Conservation (phyloP, 2,329 filamentous ascomycete genomes). For the Paradendryphiella salina region DNA sequence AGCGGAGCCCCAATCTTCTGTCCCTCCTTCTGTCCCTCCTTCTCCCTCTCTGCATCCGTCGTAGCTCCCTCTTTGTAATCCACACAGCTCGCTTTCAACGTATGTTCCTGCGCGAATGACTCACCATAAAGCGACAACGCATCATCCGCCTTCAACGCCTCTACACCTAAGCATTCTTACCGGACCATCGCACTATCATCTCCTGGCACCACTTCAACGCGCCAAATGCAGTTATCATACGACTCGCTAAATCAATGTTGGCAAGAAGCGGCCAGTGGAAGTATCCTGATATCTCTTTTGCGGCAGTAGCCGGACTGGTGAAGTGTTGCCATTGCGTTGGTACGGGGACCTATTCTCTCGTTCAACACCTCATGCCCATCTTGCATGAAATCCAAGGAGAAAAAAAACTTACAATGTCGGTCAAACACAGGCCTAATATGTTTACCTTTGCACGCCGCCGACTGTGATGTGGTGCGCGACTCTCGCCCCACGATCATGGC, state of each 20-base stretch:
- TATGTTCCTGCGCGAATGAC: constrained; percentile 48
- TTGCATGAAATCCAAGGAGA: neutral
- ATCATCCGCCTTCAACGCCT: constrained; percentile 24
- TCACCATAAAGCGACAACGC: constrained; percentile 50
- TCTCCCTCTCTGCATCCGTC: constrained; percentile 57
- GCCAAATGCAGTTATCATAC: constrained; percentile 53
- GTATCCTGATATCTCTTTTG: constrained; percentile 51
- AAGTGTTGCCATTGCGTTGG: constrained; percentile 57
- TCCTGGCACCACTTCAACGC: constrained; percentile 47
- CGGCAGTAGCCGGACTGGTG: constrained; percentile 46
- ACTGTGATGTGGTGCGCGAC: constrained; percentile 60
- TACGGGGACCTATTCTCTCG: constrained; percentile 53
- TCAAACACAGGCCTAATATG: constrained; percentile 38
- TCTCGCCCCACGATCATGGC: constrained; percentile 61
- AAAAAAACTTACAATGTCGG: constrained; percentile 34
- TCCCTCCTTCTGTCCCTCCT: constrained; percentile 51
- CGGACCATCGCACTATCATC: constrained; percentile 47
- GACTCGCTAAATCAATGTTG: constrained; percentile 57
- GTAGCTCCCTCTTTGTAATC: constrained; percentile 60
- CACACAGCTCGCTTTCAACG: constrained; percentile 57
- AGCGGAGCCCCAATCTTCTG: constrained; percentile 54
- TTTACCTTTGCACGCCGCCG: constrained; percentile 50
- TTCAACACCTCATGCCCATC: too few relatives aligned
- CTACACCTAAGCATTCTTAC: constrained; percentile 15
- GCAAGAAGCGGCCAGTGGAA: constrained; percentile 65